Base-by-base conservation (phyloP, 331 rosid genomes). In the Spiraea crenata region DNA sequence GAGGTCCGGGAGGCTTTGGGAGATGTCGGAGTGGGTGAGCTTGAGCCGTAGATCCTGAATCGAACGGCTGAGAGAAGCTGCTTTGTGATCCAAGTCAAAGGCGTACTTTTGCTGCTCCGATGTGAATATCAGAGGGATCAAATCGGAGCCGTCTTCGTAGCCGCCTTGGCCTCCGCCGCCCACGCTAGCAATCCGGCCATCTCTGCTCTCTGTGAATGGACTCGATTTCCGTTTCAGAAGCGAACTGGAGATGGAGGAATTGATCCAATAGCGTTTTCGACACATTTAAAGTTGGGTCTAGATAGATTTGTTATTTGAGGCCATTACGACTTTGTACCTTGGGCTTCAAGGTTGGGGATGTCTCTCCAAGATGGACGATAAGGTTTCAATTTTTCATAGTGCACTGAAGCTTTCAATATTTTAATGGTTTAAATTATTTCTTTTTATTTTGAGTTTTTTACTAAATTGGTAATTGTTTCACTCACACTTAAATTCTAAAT, bases 141-240 rank as follows among this genome's bases (percentile, higher is more conserved):
- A 76, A 75, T 62, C 44, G 46, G 65, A 12, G 1, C 38, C 63
- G 37, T 80, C 85, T 37, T 66, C 86, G 4, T 57, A 81, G 39
- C 60, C 69, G 57, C 63, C 79, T 35, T 82, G 82, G 9, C 74
- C 71, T 0, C 80, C 78, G 3, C 96, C 39, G 97, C 99, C 99
- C 99, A 93, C 62, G 97, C 97, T 41, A 93, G 82, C 73, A 90
- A 71, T 63, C 98, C 97, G 1, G 96, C 98, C 98, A 92, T 90
- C 37, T 55, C 61, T 57, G 20, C 55, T 42, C 50, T 59, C 68
- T 38, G 49, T 68, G 61, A 4, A 25, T 70, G 16, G 31, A 25
- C 54, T 20, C 34, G 8, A 6, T 3, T 46, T 65, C n/a, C 16
- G 57, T n/a, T 48, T 57, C 47, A n/a, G 65, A 39, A 56, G 7